phyloP scores from a whole-genome alignment of 2,329 filamentous ascomycete species.

The Sporothrix pallida region DNA sequence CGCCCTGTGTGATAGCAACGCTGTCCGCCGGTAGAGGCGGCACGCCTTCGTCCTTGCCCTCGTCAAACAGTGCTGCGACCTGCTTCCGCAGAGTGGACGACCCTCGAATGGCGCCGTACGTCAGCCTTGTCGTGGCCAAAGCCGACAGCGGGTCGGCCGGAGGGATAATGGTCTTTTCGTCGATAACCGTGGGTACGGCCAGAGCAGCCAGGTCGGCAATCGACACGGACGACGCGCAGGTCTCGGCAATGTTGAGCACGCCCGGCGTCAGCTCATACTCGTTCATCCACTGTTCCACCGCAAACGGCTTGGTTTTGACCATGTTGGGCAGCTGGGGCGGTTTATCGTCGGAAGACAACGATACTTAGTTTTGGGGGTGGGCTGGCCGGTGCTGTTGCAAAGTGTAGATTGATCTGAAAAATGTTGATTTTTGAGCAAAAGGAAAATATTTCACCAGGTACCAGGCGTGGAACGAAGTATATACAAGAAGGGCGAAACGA shows the following conservation, averaged over 20 bases:
- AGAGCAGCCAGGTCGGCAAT: slow-evolving; percentile 69
- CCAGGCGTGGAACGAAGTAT: too few relatives aligned
- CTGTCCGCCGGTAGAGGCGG: slow-evolving; percentile 58
- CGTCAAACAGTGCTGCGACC: slow-evolving; percentile 63
- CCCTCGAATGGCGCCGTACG: slow-evolving; percentile 75
- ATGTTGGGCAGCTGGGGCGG: slow-evolving; percentile 40
- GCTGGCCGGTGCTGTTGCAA: neutral
- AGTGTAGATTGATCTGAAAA: neutral
- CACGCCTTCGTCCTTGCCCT: slow-evolving; percentile 46
- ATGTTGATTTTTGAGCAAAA: neutral
- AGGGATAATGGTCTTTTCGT: slow-evolving; percentile 37
- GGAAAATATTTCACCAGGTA: neutral
- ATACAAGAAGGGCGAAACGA: too few relatives aligned
- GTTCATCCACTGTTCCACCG: slow-evolving; percentile 76
- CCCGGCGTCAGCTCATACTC: slow-evolving; percentile 61
- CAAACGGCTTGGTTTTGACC: slow-evolving; percentile 64
- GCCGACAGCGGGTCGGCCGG: slow-evolving; percentile 52
- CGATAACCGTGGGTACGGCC: slow-evolving; percentile 56
- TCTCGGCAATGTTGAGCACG: slow-evolving; percentile 76
- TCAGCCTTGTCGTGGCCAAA: slow-evolving; percentile 60
- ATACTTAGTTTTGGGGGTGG: neutral
- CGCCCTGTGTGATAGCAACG: slow-evolving; percentile 78
- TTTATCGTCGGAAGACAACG: neutral
- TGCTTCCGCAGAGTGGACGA: slow-evolving; percentile 67
- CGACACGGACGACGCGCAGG: slow-evolving; percentile 76